Evolutionary conservation across 1,139 yeast genomes (phyloP).

Genomic region (Pneumocystis oryctolagi): DNA sequence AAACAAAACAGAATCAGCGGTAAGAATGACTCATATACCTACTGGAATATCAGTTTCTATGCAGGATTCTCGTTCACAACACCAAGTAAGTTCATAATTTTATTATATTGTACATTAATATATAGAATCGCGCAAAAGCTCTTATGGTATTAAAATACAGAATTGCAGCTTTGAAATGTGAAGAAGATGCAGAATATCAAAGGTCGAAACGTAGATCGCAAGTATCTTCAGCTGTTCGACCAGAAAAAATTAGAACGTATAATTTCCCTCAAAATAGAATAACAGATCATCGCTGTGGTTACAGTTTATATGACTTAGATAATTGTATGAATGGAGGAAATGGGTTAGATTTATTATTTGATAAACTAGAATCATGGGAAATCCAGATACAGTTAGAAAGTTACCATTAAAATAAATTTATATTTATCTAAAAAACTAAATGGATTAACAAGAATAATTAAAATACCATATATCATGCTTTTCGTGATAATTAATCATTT

Average conservation of each 20-base stretch:
- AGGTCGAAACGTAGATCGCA: conserved; percentile 60
- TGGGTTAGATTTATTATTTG: conserved; percentile 47
- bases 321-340: conserved; percentile 59
- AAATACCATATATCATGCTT: not conserved
- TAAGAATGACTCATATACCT: conserved; percentile 79
- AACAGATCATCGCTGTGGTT: conserved; percentile 86
- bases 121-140: conserved; percentile 50
- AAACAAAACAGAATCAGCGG: conserved; percentile 95
- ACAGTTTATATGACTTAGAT: conserved; percentile 58
- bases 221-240: conserved; percentile 75
- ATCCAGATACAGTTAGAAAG: conserved; percentile 31
- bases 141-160: conserved; percentile 67
- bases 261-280: conserved; percentile 84
- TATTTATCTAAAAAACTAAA: not conserved
- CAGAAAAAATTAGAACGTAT: conserved; percentile 87
- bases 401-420: conserved; percentile 15
- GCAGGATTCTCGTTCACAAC: conserved; percentile 94
- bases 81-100: conserved; percentile 44
- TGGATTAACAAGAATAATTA: not conserved
- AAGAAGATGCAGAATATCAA: conserved; percentile 49
- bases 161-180: conserved; percentile 65
- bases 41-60: conserved; percentile 78
- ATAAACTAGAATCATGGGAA: conserved; percentile 36
- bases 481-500: too few species aligned
- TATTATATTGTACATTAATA: not conserved